Conservation (phyloP, 2,329 filamentous ascomycete species). For the Talaromyces rugulosus region DNA sequence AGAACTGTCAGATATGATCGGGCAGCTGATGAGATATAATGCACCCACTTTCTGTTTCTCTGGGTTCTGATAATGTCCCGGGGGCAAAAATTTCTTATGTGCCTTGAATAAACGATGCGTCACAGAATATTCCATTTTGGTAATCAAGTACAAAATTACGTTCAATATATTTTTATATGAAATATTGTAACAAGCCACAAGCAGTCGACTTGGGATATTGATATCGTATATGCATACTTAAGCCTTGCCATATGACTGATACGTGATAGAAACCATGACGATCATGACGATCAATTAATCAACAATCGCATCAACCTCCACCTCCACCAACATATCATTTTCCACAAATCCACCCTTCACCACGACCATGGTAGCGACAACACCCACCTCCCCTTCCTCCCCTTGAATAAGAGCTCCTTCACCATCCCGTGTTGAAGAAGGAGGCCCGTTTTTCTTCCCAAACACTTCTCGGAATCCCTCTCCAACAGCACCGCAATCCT, state of each 20-base stretch:
- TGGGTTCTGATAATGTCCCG: background rate
- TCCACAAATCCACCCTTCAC: conserved; percentile 34
- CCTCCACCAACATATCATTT: conserved; percentile 34
- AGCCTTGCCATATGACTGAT: background rate
- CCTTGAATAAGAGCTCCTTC: background rate
- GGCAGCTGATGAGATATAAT: conserved; percentile 2
- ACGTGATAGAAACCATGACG: background rate
- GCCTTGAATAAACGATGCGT: conserved; percentile 5
- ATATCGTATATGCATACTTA: background rate
- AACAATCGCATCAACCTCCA: conserved; percentile 35
- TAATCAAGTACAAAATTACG: background rate
- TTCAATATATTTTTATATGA: background rate
- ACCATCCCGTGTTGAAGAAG: background rate
- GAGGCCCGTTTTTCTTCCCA: background rate
- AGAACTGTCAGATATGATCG: conserved; percentile 1
- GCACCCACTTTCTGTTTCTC: conserved; percentile 1
- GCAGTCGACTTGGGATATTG: background rate
- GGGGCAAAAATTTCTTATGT: conserved; percentile 2
- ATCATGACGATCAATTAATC: background rate
- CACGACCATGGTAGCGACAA: background rate
- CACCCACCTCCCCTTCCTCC: background rate
- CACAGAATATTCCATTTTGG: conserved; percentile 1
- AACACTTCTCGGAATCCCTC: background rate
- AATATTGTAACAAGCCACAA: background rate
- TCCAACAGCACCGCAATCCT: background rate